phyloP scores from a whole-genome alignment of 768 basidiomycete genomes.

The Macrolepiota fuliginosa region DNA sequence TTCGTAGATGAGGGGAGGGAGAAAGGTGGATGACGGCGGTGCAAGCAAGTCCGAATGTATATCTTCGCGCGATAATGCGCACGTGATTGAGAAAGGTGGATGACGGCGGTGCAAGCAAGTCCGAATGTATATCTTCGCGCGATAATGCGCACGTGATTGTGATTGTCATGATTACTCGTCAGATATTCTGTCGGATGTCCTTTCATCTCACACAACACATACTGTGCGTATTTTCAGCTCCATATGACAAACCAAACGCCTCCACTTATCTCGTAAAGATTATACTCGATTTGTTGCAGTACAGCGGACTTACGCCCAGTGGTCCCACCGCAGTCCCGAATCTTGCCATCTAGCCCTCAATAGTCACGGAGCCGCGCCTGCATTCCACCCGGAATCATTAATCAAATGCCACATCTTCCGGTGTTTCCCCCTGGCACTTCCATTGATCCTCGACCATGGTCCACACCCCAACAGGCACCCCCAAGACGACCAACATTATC shows the following conservation, averaged over 20 bases:
- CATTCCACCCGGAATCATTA: neutral
- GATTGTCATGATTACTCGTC: neutral
- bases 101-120: neutral
- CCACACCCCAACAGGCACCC: too few species aligned
- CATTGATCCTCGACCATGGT: neutral
- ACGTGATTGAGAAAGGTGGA: constrained; percentile 4
- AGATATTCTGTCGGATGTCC: neutral
- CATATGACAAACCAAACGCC: neutral
- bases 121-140: constrained; percentile 6
- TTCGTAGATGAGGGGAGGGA: constrained; percentile 21
- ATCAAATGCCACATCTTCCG: neutral
- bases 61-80: constrained; percentile 3
- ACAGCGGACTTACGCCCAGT: too few species aligned
- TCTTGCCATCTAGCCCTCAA: too few species aligned
- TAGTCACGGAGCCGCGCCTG: too few species aligned
- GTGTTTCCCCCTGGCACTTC: neutral
- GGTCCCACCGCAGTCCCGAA: too few species aligned
- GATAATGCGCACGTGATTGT: constrained; percentile 6
- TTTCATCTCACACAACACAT: neutral
- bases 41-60: too few species aligned
- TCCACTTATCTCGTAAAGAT: neutral
- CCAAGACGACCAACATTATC: too few species aligned
- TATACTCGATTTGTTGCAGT: neutral
- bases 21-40: constrained; percentile 18
- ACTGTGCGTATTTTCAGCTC: neutral